Conservation (phyloP, 2,329 filamentous ascomycete species). For the Ustilaginoidea virens region DNA sequence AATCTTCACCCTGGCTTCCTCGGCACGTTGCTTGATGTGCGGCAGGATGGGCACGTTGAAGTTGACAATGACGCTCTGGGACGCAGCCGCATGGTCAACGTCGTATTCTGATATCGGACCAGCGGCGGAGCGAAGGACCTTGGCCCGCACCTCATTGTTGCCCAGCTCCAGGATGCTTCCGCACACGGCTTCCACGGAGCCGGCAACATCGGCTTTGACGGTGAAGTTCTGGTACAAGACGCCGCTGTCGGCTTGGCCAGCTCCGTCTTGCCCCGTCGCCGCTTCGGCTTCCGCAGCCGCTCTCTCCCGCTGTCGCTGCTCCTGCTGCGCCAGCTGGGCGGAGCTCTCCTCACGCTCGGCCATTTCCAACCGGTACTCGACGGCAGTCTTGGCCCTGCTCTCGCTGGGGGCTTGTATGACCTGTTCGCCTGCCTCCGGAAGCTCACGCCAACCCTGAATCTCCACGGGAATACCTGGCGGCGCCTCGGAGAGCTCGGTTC, state of each 20-base stretch:
- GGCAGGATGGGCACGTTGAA: constrained; percentile 66
- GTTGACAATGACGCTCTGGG: constrained; percentile 62
- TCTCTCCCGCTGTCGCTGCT: constrained; percentile 44
- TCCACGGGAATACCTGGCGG: constrained; percentile 82
- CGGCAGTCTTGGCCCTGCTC: constrained; percentile 60
- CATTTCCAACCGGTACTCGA: constrained; percentile 60
- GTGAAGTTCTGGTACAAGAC: constrained; percentile 58
- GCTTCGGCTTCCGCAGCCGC: constrained; percentile 23
- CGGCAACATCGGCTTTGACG: constrained; percentile 84
- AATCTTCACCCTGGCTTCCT: constrained; percentile 56
- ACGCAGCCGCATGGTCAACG: constrained; percentile 69
- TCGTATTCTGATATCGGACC: constrained; percentile 76
- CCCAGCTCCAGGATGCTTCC: constrained; percentile 65
- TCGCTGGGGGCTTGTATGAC: constrained; percentile 73
- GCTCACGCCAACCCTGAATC: constrained; percentile 81
- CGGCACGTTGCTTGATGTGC: constrained; percentile 54
- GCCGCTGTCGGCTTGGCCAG: constrained; percentile 21
- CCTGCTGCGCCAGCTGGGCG: constrained; percentile 62
- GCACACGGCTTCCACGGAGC: constrained; percentile 81
- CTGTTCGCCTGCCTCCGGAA: constrained; percentile 71
- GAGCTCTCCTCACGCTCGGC: constrained; percentile 59
- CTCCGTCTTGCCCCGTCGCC: constrained; percentile 20
- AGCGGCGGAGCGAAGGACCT: constrained; percentile 61
- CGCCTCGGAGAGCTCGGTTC: constrained; percentile 54
- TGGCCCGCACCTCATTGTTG: constrained; percentile 67